phyloP scores from a whole-genome alignment of 345 rosid species.

The Hypericum androsaemum region DNA sequence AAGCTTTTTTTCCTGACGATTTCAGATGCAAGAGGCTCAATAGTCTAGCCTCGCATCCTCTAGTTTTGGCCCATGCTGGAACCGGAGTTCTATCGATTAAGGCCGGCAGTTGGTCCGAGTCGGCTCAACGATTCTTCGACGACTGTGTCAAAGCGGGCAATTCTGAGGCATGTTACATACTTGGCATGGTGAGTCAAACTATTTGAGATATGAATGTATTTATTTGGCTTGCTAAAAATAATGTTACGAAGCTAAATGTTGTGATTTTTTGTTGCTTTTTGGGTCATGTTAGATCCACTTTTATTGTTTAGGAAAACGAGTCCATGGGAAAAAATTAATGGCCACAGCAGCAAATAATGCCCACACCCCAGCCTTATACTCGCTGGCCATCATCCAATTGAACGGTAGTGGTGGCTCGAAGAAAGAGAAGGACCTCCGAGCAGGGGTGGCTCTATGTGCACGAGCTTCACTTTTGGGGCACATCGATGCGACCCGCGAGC shows the following conservation, averaged over 20 bases:
- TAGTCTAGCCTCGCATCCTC: slow-evolving; percentile 38
- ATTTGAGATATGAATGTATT: not conserved
- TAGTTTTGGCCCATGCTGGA: slow-evolving; percentile 57
- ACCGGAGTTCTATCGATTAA: slow-evolving; percentile 41
- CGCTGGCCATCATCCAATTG: slow-evolving; percentile 82
- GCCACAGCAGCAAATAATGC: slow-evolving; percentile 88
- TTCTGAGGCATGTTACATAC: slow-evolving; percentile 82
- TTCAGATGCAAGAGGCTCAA: slow-evolving; percentile 82
- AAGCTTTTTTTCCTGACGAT: not conserved
- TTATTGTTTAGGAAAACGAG: slow-evolving; percentile 67
- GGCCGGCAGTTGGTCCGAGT: slow-evolving; percentile 74
- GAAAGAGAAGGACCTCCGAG: slow-evolving; percentile 80
- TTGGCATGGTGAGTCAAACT: slow-evolving; percentile 70
- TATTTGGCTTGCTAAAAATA: not conserved
- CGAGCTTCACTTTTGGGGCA: slow-evolving; percentile 87
- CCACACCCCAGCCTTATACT: slow-evolving; percentile 78
- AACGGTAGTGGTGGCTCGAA: slow-evolving; percentile 97
- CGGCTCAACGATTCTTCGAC: slow-evolving; percentile 71
- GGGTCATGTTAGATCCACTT: slow-evolving; percentile 58
- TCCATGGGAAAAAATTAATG: slow-evolving; percentile 85
- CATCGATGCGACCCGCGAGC: slow-evolving; percentile 88
- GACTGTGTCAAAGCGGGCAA: slow-evolving; percentile 80
- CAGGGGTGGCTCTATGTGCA: slow-evolving; percentile 88
- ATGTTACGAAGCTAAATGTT: not conserved
- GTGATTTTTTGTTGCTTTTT: not conserved